Percentiles rank a stretch among this genome's conserved stretches.
Evolutionary conservation across 179 eudicot genomes (phyloP).

Genomic region (Corrigiola litoralis): DNA sequence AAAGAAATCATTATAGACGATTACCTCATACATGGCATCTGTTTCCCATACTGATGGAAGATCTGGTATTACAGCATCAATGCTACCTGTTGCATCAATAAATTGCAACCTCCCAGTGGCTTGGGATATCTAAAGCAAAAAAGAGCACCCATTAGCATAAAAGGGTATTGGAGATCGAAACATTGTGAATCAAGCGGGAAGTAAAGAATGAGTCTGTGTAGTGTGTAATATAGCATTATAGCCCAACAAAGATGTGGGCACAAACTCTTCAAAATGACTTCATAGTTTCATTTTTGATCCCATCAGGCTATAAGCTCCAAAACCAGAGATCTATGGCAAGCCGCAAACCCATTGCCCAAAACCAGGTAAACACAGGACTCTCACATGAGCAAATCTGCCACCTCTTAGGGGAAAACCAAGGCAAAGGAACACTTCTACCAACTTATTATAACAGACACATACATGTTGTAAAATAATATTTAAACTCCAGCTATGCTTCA

Average conservation of each 20-base stretch:
- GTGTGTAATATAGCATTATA: slow-evolving; percentile 3
- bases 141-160: slow-evolving; percentile 4
- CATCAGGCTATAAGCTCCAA: background rate
- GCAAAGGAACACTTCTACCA: background rate
- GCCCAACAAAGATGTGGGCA: background rate
- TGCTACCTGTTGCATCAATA: slow-evolving; percentile 66
- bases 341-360: background rate
- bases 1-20: slow-evolving; percentile 9
- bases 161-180: background rate
- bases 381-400: background rate
- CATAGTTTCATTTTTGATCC: background rate
- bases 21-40: slow-evolving; percentile 63
- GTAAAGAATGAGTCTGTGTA: background rate
- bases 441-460: background rate
- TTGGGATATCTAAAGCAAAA: slow-evolving; percentile 50
- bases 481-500: background rate
- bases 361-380: background rate
- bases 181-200: background rate
- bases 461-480: background rate
- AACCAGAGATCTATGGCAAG: background rate
- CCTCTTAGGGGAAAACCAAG: background rate
- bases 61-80: slow-evolving; percentile 68
- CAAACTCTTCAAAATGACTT: background rate
- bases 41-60: slow-evolving; percentile 57
- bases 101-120: slow-evolving; percentile 76